Percentiles rank a stretch among this genome's conserved stretches.
phyloP scores from a whole-genome alignment of 1,284 basidiomycete genomes.

The Malassezia arunalokei region DNA sequence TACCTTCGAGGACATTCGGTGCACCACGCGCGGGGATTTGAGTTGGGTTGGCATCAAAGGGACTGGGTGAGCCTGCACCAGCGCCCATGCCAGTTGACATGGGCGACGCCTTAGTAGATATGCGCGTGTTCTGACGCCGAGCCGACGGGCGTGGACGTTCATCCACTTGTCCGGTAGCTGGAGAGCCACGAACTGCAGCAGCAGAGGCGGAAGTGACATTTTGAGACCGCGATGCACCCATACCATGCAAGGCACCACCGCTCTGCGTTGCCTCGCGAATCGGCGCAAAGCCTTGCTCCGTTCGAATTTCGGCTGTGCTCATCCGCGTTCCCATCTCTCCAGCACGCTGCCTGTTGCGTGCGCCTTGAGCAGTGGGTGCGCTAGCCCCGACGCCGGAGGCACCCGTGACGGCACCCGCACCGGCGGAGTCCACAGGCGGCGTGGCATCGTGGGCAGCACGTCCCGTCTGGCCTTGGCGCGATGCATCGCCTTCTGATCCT shows the following conservation, averaged over 20 bases:
- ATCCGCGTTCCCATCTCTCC: not conserved
- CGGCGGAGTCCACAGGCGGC: not conserved
- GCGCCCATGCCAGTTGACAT: not conserved
- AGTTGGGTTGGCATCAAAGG: not conserved
- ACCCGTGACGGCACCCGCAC: not conserved
- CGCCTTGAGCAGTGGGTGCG: not conserved
- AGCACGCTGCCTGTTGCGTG: not conserved
- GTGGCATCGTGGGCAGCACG: not conserved
- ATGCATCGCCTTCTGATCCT: slow-evolving; percentile 69
- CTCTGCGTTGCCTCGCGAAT: not conserved
- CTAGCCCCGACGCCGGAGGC: not conserved
- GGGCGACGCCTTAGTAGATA: not conserved
- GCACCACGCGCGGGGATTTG: not conserved
- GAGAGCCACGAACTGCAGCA: not conserved
- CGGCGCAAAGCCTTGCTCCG: slow-evolving; percentile 10
- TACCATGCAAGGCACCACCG: not conserved
- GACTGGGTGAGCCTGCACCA: not conserved
- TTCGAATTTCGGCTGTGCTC: slow-evolving; percentile 15
- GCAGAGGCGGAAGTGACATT: not conserved
- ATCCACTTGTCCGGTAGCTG: not conserved
- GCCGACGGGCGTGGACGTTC: not conserved
- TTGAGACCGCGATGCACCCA: not conserved
- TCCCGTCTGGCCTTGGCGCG: not conserved
- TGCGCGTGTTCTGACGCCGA: not conserved
- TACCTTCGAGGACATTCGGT: not conserved